Evolutionary conservation across 768 basidiomycete genomes (phyloP).

Genomic region (Xerocomus potaroensis): DNA sequence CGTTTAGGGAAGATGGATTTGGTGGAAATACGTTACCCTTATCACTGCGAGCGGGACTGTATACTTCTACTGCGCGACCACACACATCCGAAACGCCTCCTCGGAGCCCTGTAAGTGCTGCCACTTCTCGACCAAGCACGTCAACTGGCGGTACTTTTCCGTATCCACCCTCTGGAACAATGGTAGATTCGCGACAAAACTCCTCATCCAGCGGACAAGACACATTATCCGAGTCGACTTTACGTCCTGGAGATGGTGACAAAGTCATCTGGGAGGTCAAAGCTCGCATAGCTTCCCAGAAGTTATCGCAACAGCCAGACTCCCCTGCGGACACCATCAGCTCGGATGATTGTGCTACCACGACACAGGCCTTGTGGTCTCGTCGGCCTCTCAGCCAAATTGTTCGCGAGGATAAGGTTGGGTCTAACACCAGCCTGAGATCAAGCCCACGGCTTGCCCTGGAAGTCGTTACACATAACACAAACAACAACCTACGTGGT

Average conservation of each 20-base stretch:
- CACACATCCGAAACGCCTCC: conserved; percentile 51
- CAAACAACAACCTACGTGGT: conserved; percentile 12
- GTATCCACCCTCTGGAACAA: conserved; percentile 28
- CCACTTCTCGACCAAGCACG: conserved; percentile 39
- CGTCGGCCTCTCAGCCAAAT: conserved; percentile 30
- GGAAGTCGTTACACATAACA: conserved; percentile 28
- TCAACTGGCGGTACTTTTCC: conserved; percentile 29
- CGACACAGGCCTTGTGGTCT: conserved; percentile 29
- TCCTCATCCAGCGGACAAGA: conserved; percentile 31
- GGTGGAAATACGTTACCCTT: conserved; percentile 20
- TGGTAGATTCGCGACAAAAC: conserved; percentile 20
- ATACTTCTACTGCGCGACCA: conserved; percentile 17
- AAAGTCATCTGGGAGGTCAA: conserved; percentile 29
- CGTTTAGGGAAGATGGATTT: conserved; percentile 29
- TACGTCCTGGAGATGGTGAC: conserved; percentile 31
- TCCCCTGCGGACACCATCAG: conserved; percentile 17
- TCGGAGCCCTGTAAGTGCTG: conserved; percentile 57
- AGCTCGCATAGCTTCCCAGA: conserved; percentile 15
- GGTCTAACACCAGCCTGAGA: conserved; percentile 12
- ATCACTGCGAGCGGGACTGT: conserved; percentile 28
- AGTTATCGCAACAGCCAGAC: conserved; percentile 15
- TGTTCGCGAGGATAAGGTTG: conserved; percentile 17
- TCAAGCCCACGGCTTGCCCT: conserved; percentile 26
- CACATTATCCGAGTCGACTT: conserved; percentile 31
- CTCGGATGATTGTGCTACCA: conserved; percentile 29